Conservation (phyloP, 192 early-diverging fungal genomes). For the Physocladia obscura region DNA sequence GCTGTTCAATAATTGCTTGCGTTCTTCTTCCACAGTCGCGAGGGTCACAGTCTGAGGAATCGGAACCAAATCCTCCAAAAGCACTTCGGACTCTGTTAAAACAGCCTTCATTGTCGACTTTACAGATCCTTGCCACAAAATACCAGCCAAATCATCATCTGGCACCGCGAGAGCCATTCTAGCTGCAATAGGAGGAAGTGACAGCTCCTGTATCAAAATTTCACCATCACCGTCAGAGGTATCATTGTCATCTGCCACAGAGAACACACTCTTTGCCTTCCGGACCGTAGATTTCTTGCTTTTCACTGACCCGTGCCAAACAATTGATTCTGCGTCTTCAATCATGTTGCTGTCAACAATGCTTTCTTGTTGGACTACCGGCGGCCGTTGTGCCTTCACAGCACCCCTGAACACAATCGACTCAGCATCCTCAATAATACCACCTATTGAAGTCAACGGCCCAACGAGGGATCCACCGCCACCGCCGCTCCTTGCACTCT, state of each 20-base stretch:
- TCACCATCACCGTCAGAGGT: neutral
- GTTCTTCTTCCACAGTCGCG: neutral
- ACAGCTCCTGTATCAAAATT: neutral
- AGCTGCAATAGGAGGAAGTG: neutral
- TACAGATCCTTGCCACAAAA: conserved; percentile 16
- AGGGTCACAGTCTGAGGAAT: neutral
- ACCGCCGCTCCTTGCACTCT: neutral
- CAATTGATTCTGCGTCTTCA: conserved; percentile 15
- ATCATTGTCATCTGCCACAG: neutral
- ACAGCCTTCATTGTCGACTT: too few relatives aligned
- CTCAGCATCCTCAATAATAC: conserved; percentile 26
- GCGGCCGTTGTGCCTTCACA: conserved; percentile 7
- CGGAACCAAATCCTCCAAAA: neutral
- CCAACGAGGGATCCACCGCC: too few relatives aligned
- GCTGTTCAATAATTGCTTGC: too few relatives aligned
- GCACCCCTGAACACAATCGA: conserved; percentile 13
- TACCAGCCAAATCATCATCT: neutral
- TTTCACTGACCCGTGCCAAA: conserved; percentile 25
- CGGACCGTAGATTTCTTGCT: conserved; percentile 1
- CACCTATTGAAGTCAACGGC: neutral
- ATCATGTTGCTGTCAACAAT: neutral
- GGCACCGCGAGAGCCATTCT: neutral
- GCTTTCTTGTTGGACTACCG: neutral
- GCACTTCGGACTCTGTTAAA: too few relatives aligned
- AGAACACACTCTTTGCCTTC: conserved; percentile 16